Base-by-base conservation (phyloP, 1,139 yeast genomes). In the Yamadazyma sp. region DNA sequence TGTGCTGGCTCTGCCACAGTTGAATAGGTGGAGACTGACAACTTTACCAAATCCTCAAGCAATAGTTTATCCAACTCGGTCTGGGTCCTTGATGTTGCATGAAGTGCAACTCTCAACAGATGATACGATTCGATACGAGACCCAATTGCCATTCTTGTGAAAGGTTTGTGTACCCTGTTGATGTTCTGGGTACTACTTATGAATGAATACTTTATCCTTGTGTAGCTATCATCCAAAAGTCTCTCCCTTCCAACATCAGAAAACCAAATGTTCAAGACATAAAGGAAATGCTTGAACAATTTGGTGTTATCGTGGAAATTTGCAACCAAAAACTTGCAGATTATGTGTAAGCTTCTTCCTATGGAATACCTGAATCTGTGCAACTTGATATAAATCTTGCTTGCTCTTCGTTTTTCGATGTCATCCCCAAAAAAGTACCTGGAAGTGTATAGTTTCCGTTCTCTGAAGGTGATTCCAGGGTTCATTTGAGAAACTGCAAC, bases 211-310 rank as follows among this genome's bases (percentile, higher is more conserved):
- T 60, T 63, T 27, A 70, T 56, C 32, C 58, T 61, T 0, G 73
- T 66, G 43, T 69, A 71, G 44, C 82, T 78, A 10, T 76, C 64
- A 37, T 76, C 83, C 36, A 83, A 76, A 1, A 83, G 66, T 11
- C 86, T 68, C 51, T 86, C 95, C 45, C 79, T 73, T 1, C 96
- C 95, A 20, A 86, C 85, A 56, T 89, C 95, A 13, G 86, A 76
- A 46, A 92, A 79, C 89, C 95, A 92, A 9, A 85, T 80, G 50
- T 85, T 81, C 38, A 85, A 59, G 2, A 83, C 83, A 53, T 80
- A 79, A 33, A 89, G 62, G 34, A 84, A 70, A 31, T 81, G 80
- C 49, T 80, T 80, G 57, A 82, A 77, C 14, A 86, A 61, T 13
- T 79, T 78, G n/a, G 87, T 77, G 46, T 87, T 85, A 46, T 86